Percentiles rank a stretch among this genome's conserved stretches.
These are phyloP conservation scores for Amanita pallidorosea DNA, from an alignment of 768 basidiomycete genomes.

Conservation along the genomic window DNA sequence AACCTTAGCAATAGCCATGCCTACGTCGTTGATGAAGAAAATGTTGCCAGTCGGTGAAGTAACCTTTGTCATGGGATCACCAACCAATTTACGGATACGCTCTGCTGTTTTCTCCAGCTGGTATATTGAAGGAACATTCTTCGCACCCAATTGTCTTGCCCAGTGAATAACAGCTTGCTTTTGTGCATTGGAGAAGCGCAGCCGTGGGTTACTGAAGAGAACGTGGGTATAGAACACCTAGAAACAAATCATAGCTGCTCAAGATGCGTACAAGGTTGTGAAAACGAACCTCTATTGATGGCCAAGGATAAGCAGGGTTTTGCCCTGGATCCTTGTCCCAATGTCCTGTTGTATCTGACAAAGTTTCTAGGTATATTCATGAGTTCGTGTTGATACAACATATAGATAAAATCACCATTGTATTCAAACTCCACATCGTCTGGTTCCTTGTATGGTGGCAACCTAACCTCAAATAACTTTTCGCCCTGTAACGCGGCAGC, in stretches of 20 bases:
- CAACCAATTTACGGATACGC: conserved; percentile 1
- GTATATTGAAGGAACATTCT: conserved; percentile 1
- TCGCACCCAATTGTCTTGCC: conserved; percentile 3
- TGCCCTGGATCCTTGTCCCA: background rate
- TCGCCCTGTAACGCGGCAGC: background rate
- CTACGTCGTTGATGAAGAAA: conserved; percentile 5
- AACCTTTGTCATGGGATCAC: conserved; percentile 1
- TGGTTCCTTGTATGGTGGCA: conserved; percentile 1
- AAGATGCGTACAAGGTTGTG: background rate
- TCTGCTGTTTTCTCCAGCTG: background rate
- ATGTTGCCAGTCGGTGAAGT: conserved; percentile 3
- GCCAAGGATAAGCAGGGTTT: conserved; percentile 5
- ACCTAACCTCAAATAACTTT: background rate
- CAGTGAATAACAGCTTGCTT: conserved; percentile 4
- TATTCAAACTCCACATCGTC: background rate
- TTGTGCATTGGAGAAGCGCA: conserved; percentile 3
- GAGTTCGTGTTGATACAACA: background rate
- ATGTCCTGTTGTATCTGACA: background rate
- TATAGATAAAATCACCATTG: background rate
- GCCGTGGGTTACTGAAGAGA: conserved; percentile 3
- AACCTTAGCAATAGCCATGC: conserved; percentile 3
- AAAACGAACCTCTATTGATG: conserved; percentile 3
- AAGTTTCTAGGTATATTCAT: background rate
- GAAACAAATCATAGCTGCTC: background rate
- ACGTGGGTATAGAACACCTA: conserved; percentile 5